phyloP scores from a whole-genome alignment of 306 rosid species.

The Gillenia trifoliata region DNA sequence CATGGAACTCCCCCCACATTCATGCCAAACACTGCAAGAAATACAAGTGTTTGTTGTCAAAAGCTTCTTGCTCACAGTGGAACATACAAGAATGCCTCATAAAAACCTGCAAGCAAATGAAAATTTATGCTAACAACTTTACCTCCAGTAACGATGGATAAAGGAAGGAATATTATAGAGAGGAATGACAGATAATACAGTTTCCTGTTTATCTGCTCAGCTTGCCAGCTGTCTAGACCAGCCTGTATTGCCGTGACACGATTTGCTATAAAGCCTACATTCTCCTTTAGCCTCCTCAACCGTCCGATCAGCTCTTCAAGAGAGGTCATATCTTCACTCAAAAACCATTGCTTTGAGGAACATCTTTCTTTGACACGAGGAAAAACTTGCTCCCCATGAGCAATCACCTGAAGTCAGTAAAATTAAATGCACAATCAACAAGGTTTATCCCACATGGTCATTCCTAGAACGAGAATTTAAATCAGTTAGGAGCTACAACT shows the following conservation, averaged over 20 bases:
- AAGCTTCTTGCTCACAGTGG: neutral
- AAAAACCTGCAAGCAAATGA: neutral
- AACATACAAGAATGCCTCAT: neutral
- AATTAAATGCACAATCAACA: slow-evolving; percentile 18
- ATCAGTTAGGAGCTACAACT: neutral
- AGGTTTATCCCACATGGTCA: slow-evolving; percentile 13
- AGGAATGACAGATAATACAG: slow-evolving; percentile 89
- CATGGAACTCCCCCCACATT: slow-evolving; percentile 98
- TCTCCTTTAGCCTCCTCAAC: slow-evolving; percentile 79
- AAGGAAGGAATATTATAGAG: slow-evolving; percentile 83
- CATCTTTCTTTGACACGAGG: slow-evolving; percentile 91
- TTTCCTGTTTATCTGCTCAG: slow-evolving; percentile 88
- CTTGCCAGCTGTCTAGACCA: slow-evolving; percentile 92
- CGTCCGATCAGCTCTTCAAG: slow-evolving; percentile 87
- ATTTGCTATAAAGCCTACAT: slow-evolving; percentile 87
- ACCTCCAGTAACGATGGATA: slow-evolving; percentile 93
- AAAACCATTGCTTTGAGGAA: slow-evolving; percentile 77
- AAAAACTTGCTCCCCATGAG: slow-evolving; percentile 91
- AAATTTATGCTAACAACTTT: slow-evolving; percentile 1
- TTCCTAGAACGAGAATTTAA: slow-evolving; percentile 6
- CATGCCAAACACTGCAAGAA: slow-evolving; percentile 85
- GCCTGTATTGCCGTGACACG: slow-evolving; percentile 91
- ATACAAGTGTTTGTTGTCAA: neutral
- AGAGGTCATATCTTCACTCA: slow-evolving; percentile 54
- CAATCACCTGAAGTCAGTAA: slow-evolving; percentile 55